Conservation (phyloP, 306 rosid species). For the Potentilla sterilis region DNA sequence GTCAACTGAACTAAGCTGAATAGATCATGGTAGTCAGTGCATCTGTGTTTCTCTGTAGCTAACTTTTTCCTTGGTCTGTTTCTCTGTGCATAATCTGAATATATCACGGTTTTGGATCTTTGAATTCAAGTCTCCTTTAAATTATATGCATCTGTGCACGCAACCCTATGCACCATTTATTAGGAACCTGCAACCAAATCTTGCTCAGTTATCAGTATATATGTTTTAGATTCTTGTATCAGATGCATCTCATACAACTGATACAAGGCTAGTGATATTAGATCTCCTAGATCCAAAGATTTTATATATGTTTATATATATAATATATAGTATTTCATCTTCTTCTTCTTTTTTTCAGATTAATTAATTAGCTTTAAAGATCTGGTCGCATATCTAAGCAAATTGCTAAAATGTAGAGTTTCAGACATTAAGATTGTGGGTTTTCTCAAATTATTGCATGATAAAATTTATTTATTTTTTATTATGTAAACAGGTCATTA, state of each 20-base stretch:
- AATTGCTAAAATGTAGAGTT: neutral
- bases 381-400: neutral
- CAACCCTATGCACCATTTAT: neutral
- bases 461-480: neutral
- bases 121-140: neutral
- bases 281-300: neutral
- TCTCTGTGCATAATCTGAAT: no score
- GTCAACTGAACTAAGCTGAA: neutral
- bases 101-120: neutral
- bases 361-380: neutral
- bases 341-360: neutral
- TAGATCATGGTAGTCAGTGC: neutral
- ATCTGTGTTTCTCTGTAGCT: neutral
- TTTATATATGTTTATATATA: no score
- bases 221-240: neutral
- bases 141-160: neutral
- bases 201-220: neutral
- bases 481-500: neutral
- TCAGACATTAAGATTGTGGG: neutral
- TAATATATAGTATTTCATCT: neutral
- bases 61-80: neutral
- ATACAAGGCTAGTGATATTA: neutral
- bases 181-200: neutral
- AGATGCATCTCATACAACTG: neutral
- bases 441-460: neutral